Evolutionary conservation across 768 basidiomycete species (phyloP), one percentile per base, ranked within the genome.

Genomic region (Ephemerocybe angulata): DNA sequence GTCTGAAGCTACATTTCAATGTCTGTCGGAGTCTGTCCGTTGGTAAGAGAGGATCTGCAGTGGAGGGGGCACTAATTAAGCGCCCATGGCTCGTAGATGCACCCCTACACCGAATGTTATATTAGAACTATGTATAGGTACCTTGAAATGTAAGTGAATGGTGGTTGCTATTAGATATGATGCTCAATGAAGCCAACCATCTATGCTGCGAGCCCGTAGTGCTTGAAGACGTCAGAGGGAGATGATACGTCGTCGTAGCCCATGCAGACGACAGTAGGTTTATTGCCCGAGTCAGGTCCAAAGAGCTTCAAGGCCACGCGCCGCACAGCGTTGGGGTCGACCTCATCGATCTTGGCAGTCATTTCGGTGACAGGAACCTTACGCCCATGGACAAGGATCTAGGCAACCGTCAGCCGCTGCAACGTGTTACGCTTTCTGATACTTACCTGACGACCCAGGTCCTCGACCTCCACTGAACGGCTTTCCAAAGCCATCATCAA

Each of bases 401-500:
- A 60, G 2, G 56, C 35, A 50, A 55, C 33, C 54, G 56, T 31
- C 13, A 51, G 30, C 30, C 7, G n/a, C 15, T 33, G 12, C 38
- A 53, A 12, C 30, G 19, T 2, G 50, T 49, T 1, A 50, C 38
- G 47, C 50, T 44, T 19, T 49, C 15, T 49, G 48, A 41, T 53
- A 28, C 44, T 24, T 62, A 86, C 87, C 82, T 97, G 95, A 55
- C 96, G 80, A 30, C 95, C 95, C 5, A 97, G 78, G 68, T 97
- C 91, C 65, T 93, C 90, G 8, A 94, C 90, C 63, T 87, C 88
- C 4, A 93, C 81, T 13, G 88, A 80, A 29, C 89, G 75, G 63
- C 90, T 93, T 72, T 97, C 94, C 42, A 98, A 71, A 2, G 93
- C 90, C 96, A 98, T 98, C 76, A 93, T 90, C 58, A 98, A 72